Evolutionary conservation across 495 filamentous ascomycete species (phyloP), one percentile per base, ranked within the genome.

Genomic region (Penicilliopsis zonata): DNA sequence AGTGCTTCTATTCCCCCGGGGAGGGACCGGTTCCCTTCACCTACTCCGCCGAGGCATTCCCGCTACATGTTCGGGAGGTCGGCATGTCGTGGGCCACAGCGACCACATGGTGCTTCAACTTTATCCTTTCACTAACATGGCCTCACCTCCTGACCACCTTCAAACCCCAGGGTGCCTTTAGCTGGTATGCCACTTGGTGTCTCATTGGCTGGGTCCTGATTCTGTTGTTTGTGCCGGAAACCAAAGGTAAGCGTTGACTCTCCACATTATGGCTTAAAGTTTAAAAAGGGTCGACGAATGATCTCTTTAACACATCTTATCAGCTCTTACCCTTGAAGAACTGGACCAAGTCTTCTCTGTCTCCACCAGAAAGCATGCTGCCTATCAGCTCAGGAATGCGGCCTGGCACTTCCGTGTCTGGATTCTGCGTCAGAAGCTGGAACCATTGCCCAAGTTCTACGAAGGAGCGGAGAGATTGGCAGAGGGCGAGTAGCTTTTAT

Each of bases 11-110:
- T 44, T 65, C 60, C 0, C 69, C 68, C 1, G 74, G 74, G 2
- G 57, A 65, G 41, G 73, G 73, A 1, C 70, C 69, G 0, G 66
- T 76, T 0, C 67, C 72, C 6, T 72, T 70, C 36, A 59, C 63
- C 0, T 78, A 77, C 43, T 69, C 65, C 2, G 70, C 74, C 2
- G 73, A 77, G 35, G 61, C 65, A 8, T 76, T 74, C 43, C 71
- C 70, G 1, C 36, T 72, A 19, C 57, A 75, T 17, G 72, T 78
- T 30, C 70, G 70, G 25, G 77, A 83, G 38, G 59, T 81, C 17
- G 80, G 78, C 8, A 84, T 83, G 79, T 65, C 69, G 0, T 76
- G 70, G 57, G 66, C 63, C 9, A 70, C 63, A 6, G 63, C 57
- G 5, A 72, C 61, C n/a, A 56, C 50, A 1, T 68, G 64, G 64